These are phyloP conservation scores for Penicillium freii DNA, from an alignment of 2,329 filamentous ascomycete species.

Conservation along the genomic window DNA sequence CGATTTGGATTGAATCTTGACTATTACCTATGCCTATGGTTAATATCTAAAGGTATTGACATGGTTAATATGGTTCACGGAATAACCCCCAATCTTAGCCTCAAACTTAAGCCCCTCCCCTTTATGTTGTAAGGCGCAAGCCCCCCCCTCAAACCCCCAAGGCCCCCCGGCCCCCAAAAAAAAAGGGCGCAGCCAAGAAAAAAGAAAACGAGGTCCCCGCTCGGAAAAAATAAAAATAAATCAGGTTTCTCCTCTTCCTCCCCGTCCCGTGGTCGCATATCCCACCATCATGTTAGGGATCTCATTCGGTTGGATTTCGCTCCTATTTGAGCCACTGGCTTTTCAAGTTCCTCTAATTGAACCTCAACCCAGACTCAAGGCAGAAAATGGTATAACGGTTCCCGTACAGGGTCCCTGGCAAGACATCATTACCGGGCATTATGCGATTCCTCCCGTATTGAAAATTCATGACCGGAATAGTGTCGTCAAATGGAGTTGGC, in stretches of 20 bases:
- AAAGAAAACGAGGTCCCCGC: no score
- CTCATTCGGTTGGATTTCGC: slow-evolving; percentile 13
- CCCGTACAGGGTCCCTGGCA: slow-evolving; percentile 7
- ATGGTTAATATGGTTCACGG: no score
- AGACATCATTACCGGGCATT: slow-evolving; percentile 21
- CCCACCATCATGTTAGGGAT: slow-evolving; percentile 10
- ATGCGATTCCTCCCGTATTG: slow-evolving; percentile 13
- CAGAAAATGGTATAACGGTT: not conserved
- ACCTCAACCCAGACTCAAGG: slow-evolving; percentile 15
- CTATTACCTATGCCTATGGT: no score
- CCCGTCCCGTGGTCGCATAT: not conserved
- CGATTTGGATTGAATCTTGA: no score
- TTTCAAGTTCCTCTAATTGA: slow-evolving; percentile 12
- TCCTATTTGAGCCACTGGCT: slow-evolving; percentile 13
- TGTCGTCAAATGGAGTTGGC: slow-evolving; percentile 17
- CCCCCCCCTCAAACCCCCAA: no score
- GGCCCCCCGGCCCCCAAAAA: no score
- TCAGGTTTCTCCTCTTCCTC: not conserved
- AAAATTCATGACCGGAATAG: slow-evolving; percentile 18
- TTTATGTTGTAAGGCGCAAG: no score
- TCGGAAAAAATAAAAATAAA: not conserved
- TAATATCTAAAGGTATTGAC: no score
- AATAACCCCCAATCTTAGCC: no score
- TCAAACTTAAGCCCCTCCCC: no score
- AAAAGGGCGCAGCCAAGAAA: no score